Conservation (phyloP, 768 basidiomycete species). For the Lactarius psammicola region DNA sequence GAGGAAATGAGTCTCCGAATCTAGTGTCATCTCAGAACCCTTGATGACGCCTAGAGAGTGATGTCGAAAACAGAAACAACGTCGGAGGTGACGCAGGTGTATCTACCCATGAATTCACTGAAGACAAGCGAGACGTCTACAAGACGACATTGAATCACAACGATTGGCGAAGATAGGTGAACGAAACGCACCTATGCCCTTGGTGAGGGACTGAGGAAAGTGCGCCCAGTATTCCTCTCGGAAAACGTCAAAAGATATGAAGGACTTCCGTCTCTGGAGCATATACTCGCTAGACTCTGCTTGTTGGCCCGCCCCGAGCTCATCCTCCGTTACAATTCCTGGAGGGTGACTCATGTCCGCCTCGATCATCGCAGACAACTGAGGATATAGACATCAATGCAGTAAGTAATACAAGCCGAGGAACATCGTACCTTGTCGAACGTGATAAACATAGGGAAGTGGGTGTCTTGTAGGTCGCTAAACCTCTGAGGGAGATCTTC, state of each 20-base stretch:
- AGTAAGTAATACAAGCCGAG: background rate
- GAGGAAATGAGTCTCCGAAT: slow-evolving; percentile 15
- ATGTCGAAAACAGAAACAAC: background rate
- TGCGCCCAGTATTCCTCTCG: slow-evolving; percentile 57
- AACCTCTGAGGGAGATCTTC: slow-evolving; percentile 50
- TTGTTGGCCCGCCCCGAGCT: background rate
- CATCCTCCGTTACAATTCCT: background rate
- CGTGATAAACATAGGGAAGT: slow-evolving; percentile 72
- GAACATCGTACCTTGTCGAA: slow-evolving; percentile 51
- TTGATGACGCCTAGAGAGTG: slow-evolving; percentile 53
- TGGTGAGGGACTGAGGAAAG: slow-evolving; percentile 52
- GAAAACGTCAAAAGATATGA: slow-evolving; percentile 50
- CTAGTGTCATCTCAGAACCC: slow-evolving; percentile 57
- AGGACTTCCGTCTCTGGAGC: slow-evolving; percentile 20
- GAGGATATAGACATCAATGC: background rate
- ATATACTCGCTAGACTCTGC: slow-evolving; percentile 23
- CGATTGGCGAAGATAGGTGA: background rate
- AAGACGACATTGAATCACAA: slow-evolving; percentile 1
- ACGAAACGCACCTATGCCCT: slow-evolving; percentile 51
- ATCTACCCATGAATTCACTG: slow-evolving; percentile 60
- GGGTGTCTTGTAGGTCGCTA: slow-evolving; percentile 54
- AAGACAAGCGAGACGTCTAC: slow-evolving; percentile 63
- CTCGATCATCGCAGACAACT: slow-evolving; percentile 53
- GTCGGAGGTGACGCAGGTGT: too few species aligned
- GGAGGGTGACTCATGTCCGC: slow-evolving; percentile 39